Evolutionary conservation across 1,284 basidiomycete species (phyloP), one percentile per base, ranked within the genome.

Genomic region (Xanthoconium separans): DNA sequence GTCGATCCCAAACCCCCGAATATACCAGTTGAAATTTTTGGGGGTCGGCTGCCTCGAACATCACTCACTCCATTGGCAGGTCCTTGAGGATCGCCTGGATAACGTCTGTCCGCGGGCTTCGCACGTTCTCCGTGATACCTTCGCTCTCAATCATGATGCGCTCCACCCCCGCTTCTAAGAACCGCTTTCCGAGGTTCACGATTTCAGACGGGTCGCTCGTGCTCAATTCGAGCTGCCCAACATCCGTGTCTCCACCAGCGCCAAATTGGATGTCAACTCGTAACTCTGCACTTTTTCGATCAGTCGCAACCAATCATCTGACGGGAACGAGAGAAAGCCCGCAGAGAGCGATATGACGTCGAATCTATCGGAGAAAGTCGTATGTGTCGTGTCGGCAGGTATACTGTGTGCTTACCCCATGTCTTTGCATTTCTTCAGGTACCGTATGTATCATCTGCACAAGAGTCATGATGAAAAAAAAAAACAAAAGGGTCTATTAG

Each of bases 71-170:
- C 31, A 70, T 68, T 4, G 75, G 76, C 6, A 79, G 68, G 8
- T 68, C 68, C 44, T 70, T 70, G 30, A 72, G 75, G 31, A 79
- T 73, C 8, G 71, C 70, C 16, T 75, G 76, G 47, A 79, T 77
- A 39, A 74, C 74, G 61, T 78, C 77, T 37, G 74, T 78, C 10
- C 74, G 69, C 73, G 72, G 75, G 22, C 56, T 62, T 41, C 67
- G 65, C 27, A 79, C 76, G 61, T 79, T 79, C 63, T 78, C 77
- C 0, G 76, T 79, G 53, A 79, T 77, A 13, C 76, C 75, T 51
- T 77, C 76, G 56, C 73, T 75, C 58, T 78, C 77, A 44, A 78
- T 79, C 75, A 76, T 76, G 49, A 77, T 72, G 69, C 75, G 76
- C 69, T 77, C 54, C 20, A 76, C 74, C 7, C 76, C 76, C 2